Conservation (phyloP, 495 filamentous ascomycete genomes). For the Staphylotrichum tortipilum region DNA sequence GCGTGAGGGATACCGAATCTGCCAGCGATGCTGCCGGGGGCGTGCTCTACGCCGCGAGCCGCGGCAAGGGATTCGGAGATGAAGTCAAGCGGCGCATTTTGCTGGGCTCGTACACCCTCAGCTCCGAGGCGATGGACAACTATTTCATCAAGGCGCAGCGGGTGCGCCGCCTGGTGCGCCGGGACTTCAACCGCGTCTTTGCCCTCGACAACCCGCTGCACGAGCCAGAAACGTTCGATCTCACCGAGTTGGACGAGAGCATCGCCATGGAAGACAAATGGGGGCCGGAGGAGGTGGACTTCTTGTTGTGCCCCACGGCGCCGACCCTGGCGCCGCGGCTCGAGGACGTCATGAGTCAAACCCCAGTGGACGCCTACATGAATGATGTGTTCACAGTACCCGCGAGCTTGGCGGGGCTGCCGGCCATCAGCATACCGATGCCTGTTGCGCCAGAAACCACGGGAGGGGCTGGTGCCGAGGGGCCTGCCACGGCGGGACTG, state of each 20-base stretch:
- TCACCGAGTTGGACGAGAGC: conserved; percentile 37
- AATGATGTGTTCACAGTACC: conserved; percentile 96
- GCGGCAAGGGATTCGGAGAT: conserved; percentile 64
- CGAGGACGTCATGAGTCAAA: conserved; percentile 35
- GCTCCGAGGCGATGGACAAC: conserved; percentile 85
- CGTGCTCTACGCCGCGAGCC: conserved; percentile 66
- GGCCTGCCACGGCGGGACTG: conserved; percentile 51
- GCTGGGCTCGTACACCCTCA: conserved; percentile 83
- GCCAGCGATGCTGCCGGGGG: conserved; percentile 27
- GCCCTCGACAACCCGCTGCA: conserved; percentile 54
- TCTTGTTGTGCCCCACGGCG: conserved; percentile 81
- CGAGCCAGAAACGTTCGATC: conserved; percentile 35
- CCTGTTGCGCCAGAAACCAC: conserved; percentile 23
- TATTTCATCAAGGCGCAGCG: conserved; percentile 94
- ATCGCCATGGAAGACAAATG: conserved; percentile 35
- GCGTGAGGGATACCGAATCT: conserved; percentile 28
- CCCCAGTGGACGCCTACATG: conserved; percentile 53
- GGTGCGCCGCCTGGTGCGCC: conserved; percentile 71
- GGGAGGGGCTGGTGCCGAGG: conserved; percentile 15
- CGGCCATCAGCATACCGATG: conserved; percentile 78
- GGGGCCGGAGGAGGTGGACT: conserved; percentile 59
- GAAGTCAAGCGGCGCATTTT: conserved; percentile 84
- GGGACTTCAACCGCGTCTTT: conserved; percentile 80
- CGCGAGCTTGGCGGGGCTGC: conserved; percentile 84
- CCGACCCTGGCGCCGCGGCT: conserved; percentile 66